These are phyloP conservation scores for Schizochytrium sp. DNA, from an alignment of 108 stramenopile genomes.

Conservation along the genomic window DNA sequence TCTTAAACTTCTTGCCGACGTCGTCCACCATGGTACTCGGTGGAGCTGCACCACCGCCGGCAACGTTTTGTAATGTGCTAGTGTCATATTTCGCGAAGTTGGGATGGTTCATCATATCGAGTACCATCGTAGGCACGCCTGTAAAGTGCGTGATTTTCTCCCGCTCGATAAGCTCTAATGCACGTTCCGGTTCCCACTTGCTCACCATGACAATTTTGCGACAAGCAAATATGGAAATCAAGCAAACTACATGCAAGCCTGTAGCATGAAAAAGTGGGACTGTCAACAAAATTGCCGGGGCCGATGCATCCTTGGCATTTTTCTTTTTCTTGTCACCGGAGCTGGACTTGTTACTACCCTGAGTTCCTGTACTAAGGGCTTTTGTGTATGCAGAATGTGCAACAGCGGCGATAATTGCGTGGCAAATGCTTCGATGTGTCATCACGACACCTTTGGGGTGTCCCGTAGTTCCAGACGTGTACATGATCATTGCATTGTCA, in stretches of 20 bases:
- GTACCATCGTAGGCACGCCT: slow-evolving; percentile 62
- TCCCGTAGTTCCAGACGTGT: slow-evolving; percentile 69
- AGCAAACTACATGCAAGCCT: slow-evolving; percentile 29
- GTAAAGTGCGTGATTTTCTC: slow-evolving; percentile 8
- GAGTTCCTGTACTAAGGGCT: slow-evolving; percentile 5
- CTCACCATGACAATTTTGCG: slow-evolving; percentile 60
- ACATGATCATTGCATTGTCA: slow-evolving; percentile 63
- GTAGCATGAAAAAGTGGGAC: slow-evolving; percentile 60
- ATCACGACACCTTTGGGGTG: slow-evolving; percentile 70
- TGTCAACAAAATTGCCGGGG: background rate
- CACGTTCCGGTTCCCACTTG: background rate
- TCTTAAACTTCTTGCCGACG: slow-evolving; percentile 51
- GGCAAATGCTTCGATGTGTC: slow-evolving; percentile 65
- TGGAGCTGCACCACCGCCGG: slow-evolving; percentile 47
- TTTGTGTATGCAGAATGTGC: slow-evolving; percentile 4
- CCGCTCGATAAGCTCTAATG: background rate
- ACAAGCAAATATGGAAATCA: background rate
- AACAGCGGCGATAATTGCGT: slow-evolving; percentile 64
- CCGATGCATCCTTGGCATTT: background rate
- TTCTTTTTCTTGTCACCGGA: background rate
- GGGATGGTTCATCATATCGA: slow-evolving; percentile 61
- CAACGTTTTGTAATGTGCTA: background rate
- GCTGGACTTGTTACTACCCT: background rate
- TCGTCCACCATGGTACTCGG: slow-evolving; percentile 39
- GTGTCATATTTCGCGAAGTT: background rate